These are phyloP conservation scores for Ceratocystis cubensis DNA, from an alignment of 2,329 filamentous ascomycete species.

Conservation along the genomic window DNA sequence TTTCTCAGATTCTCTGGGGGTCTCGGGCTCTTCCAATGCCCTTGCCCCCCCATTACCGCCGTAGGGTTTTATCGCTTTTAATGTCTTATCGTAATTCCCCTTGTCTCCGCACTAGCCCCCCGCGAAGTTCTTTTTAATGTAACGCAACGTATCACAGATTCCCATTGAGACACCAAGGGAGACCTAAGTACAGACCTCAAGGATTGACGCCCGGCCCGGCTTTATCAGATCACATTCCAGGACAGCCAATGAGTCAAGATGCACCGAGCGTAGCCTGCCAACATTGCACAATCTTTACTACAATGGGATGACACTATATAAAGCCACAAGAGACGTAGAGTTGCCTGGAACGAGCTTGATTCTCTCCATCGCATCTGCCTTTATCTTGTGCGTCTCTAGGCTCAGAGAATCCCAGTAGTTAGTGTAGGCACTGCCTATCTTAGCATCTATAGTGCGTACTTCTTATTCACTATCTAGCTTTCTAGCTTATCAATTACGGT, in stretches of 20 bases:
- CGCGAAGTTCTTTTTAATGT: neutral
- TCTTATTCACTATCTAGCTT: neutral
- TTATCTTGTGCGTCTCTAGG: too few relatives aligned
- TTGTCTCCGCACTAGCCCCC: neutral
- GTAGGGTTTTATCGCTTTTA: neutral
- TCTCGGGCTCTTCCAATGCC: too few relatives aligned
- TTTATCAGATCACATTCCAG: too few relatives aligned
- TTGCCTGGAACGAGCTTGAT: too few relatives aligned
- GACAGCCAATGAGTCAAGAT: neutral
- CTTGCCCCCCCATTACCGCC: too few relatives aligned
- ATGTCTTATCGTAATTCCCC: slow-evolving; percentile 5
- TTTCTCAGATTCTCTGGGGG: too few relatives aligned
- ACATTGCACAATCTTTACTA: slow-evolving; percentile 6
- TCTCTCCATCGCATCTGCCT: too few relatives aligned
- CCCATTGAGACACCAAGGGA: too few relatives aligned
- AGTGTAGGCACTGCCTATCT: neutral
- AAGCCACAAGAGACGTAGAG: neutral
- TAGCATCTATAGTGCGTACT: neutral
- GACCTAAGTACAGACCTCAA: neutral
- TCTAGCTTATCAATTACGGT: neutral
- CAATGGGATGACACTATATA: slow-evolving; percentile 5
- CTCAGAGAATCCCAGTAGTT: too few relatives aligned
- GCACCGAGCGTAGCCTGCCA: neutral
- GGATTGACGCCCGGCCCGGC: slow-evolving; percentile 6
- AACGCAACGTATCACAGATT: slow-evolving; percentile 1